These are phyloP conservation scores for Conticribra weissflogii DNA, from an alignment of 108 stramenopile genomes.

Conservation along the genomic window DNA sequence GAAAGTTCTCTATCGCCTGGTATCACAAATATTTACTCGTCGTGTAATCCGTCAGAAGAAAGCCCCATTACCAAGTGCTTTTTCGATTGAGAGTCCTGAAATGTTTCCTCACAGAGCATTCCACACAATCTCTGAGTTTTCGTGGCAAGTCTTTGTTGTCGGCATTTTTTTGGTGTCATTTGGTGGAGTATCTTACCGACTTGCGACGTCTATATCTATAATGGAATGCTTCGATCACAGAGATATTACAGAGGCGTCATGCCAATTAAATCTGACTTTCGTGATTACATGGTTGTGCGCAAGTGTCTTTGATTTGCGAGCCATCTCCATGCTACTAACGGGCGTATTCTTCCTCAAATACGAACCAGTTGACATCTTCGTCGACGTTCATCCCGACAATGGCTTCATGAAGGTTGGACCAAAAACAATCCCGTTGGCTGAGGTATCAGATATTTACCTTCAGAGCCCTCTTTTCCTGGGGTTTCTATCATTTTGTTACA, in stretches of 20 bases:
- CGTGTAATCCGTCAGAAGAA: background rate
- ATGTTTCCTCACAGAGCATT: conserved; percentile 26
- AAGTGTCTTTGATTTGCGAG: conserved; percentile 17
- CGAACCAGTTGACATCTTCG: conserved; percentile 27
- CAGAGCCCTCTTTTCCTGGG: conserved; percentile 7
- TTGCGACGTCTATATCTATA: conserved; percentile 1
- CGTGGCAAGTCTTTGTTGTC: conserved; percentile 31
- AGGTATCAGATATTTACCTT: conserved; percentile 13
- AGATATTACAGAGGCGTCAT: conserved; percentile 3
- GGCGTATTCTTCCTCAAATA: conserved; percentile 27
- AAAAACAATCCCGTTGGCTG: conserved; percentile 17
- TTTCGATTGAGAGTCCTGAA: background rate
- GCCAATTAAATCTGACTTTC: conserved; percentile 19
- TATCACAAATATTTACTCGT: conserved; percentile 11
- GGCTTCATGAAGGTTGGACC: conserved; percentile 17
- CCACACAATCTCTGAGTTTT: conserved; percentile 4
- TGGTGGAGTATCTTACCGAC: background rate
- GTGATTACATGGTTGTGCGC: conserved; percentile 4
- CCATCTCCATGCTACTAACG: conserved; percentile 13
- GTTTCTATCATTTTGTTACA: conserved; percentile 23
- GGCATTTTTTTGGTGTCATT: conserved; percentile 11
- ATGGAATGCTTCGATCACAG: conserved; percentile 8
- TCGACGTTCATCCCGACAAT: conserved; percentile 42
- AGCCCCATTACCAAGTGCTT: no score
- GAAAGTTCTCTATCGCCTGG: conserved; percentile 16